These are phyloP conservation scores for Xerocomus potaroensis DNA, from an alignment of 768 basidiomycete genomes.

Conservation along the genomic window DNA sequence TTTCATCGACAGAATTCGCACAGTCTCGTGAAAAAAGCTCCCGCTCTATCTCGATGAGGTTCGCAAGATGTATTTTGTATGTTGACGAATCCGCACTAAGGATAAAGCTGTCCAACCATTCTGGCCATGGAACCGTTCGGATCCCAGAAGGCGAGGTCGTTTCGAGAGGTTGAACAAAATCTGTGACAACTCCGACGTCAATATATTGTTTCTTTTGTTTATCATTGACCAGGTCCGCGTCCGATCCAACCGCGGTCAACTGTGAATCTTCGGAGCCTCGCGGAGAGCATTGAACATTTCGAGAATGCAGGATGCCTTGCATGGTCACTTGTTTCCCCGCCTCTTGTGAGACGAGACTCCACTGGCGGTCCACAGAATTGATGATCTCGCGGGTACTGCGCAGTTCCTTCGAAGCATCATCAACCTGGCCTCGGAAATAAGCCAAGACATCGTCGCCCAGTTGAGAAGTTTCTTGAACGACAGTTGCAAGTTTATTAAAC, in stretches of 20 bases:
- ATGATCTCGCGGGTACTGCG: slow-evolving; percentile 42
- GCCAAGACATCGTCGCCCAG: slow-evolving; percentile 44
- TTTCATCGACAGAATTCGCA: slow-evolving; percentile 22
- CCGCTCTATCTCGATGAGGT: slow-evolving; percentile 33
- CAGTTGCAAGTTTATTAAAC: slow-evolving; percentile 40
- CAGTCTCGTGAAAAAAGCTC: slow-evolving; percentile 27
- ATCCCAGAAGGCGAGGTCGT: slow-evolving; percentile 22
- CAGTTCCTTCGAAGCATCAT: slow-evolving; percentile 49
- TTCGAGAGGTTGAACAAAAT: slow-evolving; percentile 11
- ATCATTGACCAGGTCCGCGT: slow-evolving; percentile 10
- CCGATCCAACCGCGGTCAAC: slow-evolving; percentile 42
- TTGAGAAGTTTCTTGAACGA: slow-evolving; percentile 46
- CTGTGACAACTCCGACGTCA: slow-evolving; percentile 21
- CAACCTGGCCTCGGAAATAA: slow-evolving; percentile 50
- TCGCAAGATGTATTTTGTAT: slow-evolving; percentile 34
- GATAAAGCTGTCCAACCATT: slow-evolving; percentile 38
- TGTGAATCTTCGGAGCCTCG: slow-evolving; percentile 70
- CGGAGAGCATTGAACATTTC: slow-evolving; percentile 32
- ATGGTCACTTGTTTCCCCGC: slow-evolving; percentile 40
- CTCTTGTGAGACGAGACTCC: slow-evolving; percentile 41
- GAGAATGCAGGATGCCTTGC: slow-evolving; percentile 3
- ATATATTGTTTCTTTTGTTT: slow-evolving; percentile 15
- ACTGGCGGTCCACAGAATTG: slow-evolving; percentile 40
- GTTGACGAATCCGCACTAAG: slow-evolving; percentile 33
- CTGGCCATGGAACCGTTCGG: slow-evolving; percentile 35